Conservation (phyloP, 768 basidiomycete species). For the Clathrus columnatus region DNA sequence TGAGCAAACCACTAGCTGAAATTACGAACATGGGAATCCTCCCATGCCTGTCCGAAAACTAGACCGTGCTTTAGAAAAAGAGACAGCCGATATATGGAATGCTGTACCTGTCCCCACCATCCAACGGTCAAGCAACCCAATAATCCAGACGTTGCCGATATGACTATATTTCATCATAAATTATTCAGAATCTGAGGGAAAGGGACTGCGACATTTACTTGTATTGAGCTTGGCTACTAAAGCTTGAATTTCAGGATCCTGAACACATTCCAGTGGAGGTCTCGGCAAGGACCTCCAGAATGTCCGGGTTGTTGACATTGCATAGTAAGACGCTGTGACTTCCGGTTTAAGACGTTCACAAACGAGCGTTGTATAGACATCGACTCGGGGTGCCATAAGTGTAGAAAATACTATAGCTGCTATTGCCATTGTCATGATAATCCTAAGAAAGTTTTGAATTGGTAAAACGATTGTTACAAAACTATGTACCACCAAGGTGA, state of each 20-base stretch:
- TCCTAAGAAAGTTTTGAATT: conserved; percentile 32
- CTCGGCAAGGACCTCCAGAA: background rate
- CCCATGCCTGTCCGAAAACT: conserved; percentile 75
- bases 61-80: background rate
- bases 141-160: conserved; percentile 58
- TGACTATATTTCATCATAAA: conserved; percentile 32
- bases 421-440: conserved; percentile 46
- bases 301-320: conserved; percentile 1
- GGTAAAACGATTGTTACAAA: background rate
- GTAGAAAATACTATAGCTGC: conserved; percentile 45
- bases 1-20: conserved; percentile 49
- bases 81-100: background rate
- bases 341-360: conserved; percentile 61
- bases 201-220: conserved; percentile 31
- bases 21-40: conserved; percentile 56
- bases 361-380: conserved; percentile 64
- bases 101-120: conserved; percentile 56
- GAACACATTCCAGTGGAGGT: conserved; percentile 36
- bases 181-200: background rate
- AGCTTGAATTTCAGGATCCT: conserved; percentile 69
- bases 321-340: conserved; percentile 11
- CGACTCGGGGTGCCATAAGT: conserved; percentile 60
- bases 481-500: conserved; percentile 58
- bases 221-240: conserved; percentile 57
- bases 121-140: conserved; percentile 71